phyloP scores from a whole-genome alignment of 495 filamentous ascomycete species.

The Parathielavia appendiculata region DNA sequence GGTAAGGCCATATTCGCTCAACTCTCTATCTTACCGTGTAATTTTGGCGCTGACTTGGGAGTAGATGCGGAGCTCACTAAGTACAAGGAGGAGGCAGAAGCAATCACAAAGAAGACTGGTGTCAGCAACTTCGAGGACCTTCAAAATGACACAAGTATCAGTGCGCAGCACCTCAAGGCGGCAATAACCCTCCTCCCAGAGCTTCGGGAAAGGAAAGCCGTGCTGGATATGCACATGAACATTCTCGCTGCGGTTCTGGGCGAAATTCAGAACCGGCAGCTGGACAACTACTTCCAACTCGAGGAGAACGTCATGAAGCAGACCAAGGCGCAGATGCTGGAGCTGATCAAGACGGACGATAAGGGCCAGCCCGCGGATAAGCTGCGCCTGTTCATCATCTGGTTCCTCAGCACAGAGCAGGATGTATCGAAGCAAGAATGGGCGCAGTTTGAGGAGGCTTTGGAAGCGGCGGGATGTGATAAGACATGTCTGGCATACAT shows the following conservation, averaged over 20 bases:
- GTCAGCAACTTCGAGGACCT: constrained; percentile 90
- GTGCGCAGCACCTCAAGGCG: constrained; percentile 89
- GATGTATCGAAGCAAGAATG: constrained; percentile 78
- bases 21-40: not conserved
- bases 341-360: constrained; percentile 71
- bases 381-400: constrained; percentile 89
- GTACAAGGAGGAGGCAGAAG: constrained; percentile 92
- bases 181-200: constrained; percentile 91
- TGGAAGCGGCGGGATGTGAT: constrained; percentile 67
- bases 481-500: constrained; percentile 77
- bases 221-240: constrained; percentile 99
- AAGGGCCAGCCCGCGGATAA: constrained; percentile 88
- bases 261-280: constrained; percentile 60
- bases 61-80: constrained; percentile 64
- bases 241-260: constrained; percentile 30
- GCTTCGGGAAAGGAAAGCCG: constrained; percentile 82
- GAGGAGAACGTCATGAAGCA: constrained; percentile 94
- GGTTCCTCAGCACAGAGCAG: constrained; percentile 93
- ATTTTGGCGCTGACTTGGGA: not conserved
- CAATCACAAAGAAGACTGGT: constrained; percentile 92
- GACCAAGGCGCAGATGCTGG: constrained; percentile 81
- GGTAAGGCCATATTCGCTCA: constrained; percentile 8
- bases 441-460: constrained; percentile 79
- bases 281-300: constrained; percentile 94
- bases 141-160: constrained; percentile 80